Conservation (phyloP, 768 basidiomycete species). For the Suillus variegatus region DNA sequence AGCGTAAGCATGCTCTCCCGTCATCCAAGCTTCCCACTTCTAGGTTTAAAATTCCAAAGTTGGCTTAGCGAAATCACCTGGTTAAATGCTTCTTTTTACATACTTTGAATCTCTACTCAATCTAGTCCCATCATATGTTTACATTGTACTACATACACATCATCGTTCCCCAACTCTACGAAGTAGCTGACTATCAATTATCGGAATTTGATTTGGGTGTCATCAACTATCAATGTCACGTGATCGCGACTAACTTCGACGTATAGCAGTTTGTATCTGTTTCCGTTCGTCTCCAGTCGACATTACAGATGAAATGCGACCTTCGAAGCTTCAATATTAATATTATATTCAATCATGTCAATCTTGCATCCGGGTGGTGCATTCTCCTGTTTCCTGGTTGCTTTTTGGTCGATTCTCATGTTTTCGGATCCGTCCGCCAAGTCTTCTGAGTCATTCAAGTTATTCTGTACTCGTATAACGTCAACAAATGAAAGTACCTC, state of each 20-base stretch:
- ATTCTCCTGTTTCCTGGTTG: background rate
- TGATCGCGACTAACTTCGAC: conserved; percentile 6
- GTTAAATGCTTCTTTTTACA: too few relatives aligned
- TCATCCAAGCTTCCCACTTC: too few relatives aligned
- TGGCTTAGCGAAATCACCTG: too few relatives aligned
- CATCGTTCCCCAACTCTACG: too few relatives aligned
- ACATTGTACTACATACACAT: too few relatives aligned
- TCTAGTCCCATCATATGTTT: too few relatives aligned
- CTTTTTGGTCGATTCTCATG: conserved; percentile 18
- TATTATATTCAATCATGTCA: background rate
- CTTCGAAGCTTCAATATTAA: conserved; percentile 35
- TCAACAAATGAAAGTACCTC: conserved; percentile 84
- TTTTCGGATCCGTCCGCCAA: conserved; percentile 17
- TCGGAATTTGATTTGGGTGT: conserved; percentile 15
- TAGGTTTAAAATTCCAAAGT: too few relatives aligned
- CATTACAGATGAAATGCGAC: conserved; percentile 79
- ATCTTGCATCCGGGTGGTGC: background rate
- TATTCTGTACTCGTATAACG: conserved; percentile 22
- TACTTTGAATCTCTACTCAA: too few relatives aligned
- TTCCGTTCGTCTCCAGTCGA: conserved; percentile 16
- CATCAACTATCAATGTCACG: conserved; percentile 9
- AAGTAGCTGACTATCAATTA: background rate
- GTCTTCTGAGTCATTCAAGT: conserved; percentile 29
- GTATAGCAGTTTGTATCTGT: conserved; percentile 8
- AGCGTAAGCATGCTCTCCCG: too few relatives aligned